Conservation (phyloP, 2,329 filamentous ascomycete genomes). For the Xylariaceae sp. region DNA sequence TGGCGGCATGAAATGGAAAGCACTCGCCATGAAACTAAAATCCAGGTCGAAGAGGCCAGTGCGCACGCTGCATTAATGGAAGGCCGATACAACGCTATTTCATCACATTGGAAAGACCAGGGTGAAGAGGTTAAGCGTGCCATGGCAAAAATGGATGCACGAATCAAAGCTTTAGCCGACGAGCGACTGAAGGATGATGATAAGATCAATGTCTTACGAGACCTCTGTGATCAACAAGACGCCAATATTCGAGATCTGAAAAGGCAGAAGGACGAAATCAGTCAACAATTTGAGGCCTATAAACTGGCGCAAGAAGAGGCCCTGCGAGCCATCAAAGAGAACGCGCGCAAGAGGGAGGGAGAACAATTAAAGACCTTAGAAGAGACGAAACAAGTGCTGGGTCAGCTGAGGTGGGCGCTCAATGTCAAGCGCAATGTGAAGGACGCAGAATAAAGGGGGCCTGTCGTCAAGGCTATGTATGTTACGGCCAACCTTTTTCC, state of each 20-base stretch:
- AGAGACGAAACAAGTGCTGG: slow-evolving; percentile 56
- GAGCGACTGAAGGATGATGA: slow-evolving; percentile 58
- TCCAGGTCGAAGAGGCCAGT: slow-evolving; percentile 62
- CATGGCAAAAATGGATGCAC: slow-evolving; percentile 45
- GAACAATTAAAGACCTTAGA: slow-evolving; percentile 58
- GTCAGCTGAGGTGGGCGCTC: slow-evolving; percentile 70
- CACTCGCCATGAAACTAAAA: slow-evolving; percentile 53
- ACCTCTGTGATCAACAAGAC: slow-evolving; percentile 70
- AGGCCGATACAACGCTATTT: slow-evolving; percentile 64
- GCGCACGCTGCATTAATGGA: slow-evolving; percentile 63
- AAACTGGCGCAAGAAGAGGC: slow-evolving; percentile 60
- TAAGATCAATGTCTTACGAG: slow-evolving; percentile 59
- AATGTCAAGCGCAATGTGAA: slow-evolving; percentile 60
- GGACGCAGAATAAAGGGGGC: slow-evolving; percentile 44
- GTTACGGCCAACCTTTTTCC: neutral
- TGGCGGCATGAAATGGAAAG: slow-evolving; percentile 64
- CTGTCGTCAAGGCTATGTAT: neutral
- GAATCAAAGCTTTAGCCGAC: slow-evolving; percentile 52
- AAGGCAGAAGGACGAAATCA: slow-evolving; percentile 60
- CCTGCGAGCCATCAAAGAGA: slow-evolving; percentile 55
- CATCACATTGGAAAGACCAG: slow-evolving; percentile 63
- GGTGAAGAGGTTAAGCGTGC: slow-evolving; percentile 57
- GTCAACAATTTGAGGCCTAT: slow-evolving; percentile 58
- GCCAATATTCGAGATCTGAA: slow-evolving; percentile 59
- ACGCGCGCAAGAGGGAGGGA: slow-evolving; percentile 54